These are phyloP conservation scores for Elaeis guineensis DNA, from an alignment of 176 grass and related monocot genomes.

Conservation along the genomic window DNA sequence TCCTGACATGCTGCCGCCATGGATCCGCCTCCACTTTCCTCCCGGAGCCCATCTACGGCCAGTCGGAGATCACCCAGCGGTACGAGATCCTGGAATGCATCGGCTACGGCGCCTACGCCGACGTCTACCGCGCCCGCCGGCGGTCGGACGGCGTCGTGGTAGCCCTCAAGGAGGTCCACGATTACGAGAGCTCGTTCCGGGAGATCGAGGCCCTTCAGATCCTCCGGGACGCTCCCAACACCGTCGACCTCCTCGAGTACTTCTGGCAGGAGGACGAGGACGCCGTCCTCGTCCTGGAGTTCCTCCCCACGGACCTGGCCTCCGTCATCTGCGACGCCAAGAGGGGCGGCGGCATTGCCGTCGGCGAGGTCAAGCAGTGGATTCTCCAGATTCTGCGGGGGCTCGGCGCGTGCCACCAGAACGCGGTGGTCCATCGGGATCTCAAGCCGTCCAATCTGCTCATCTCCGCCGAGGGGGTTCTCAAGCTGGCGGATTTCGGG, in stretches of 20 bases:
- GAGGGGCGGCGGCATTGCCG: slow-evolving; percentile 24
- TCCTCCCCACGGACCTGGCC: slow-evolving; percentile 55
- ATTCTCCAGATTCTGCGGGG: slow-evolving; percentile 81
- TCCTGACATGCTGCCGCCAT: not conserved
- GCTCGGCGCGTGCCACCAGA: slow-evolving; percentile 60
- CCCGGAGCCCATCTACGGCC: slow-evolving; percentile 77
- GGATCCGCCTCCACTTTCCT: not conserved
- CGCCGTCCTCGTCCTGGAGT: slow-evolving; percentile 83
- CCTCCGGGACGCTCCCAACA: slow-evolving; percentile 29
- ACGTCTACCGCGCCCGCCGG: slow-evolving; percentile 84
- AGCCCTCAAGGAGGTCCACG: slow-evolving; percentile 92
- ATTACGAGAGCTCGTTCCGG: slow-evolving; percentile 63
- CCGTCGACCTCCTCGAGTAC: slow-evolving; percentile 66
- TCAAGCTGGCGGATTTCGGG: slow-evolving; percentile 90
- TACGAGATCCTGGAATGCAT: slow-evolving; percentile 76
- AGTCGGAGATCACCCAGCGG: slow-evolving; percentile 47
- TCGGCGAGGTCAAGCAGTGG: slow-evolving; percentile 61
- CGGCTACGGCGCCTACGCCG: slow-evolving; percentile 81
- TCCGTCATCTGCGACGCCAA: slow-evolving; percentile 44
- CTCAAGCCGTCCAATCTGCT: slow-evolving; percentile 90
- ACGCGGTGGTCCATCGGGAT: slow-evolving; percentile 69
- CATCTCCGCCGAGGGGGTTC: slow-evolving; percentile 54
- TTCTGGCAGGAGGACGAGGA: slow-evolving; percentile 60
- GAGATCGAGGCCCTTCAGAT: slow-evolving; percentile 75
- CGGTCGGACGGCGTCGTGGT: slow-evolving; percentile 60